Conservation (phyloP, 1,284 basidiomycete genomes). For the Wallemia mellicola region DNA sequence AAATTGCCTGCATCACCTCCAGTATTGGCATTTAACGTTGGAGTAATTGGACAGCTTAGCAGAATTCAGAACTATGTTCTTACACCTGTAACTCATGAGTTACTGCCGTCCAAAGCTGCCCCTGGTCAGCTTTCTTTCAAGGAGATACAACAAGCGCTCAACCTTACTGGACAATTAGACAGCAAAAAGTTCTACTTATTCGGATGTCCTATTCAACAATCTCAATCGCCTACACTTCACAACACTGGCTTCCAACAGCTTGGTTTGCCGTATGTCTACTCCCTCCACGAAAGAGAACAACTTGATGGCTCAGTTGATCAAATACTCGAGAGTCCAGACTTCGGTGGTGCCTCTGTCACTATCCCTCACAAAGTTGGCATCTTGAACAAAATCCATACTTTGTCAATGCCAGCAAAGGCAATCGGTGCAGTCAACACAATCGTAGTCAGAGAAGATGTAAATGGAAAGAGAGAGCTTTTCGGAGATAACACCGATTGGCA, state of each 20-base stretch:
- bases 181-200: slow-evolving; percentile 51
- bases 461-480: slow-evolving; percentile 26
- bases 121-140: slow-evolving; percentile 72
- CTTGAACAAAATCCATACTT: slow-evolving; percentile 39
- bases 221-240: slow-evolving; percentile 74
- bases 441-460: slow-evolving; percentile 23
- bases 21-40: slow-evolving; percentile 84
- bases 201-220: slow-evolving; percentile 61
- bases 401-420: slow-evolving; percentile 44
- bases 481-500: slow-evolving; percentile 89
- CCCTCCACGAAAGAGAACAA: slow-evolving; percentile 37
- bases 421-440: slow-evolving; percentile 88
- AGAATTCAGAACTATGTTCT: slow-evolving; percentile 60
- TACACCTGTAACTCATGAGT: slow-evolving; percentile 64
- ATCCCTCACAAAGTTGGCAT: slow-evolving; percentile 75
- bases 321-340: slow-evolving; percentile 33
- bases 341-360: slow-evolving; percentile 87
- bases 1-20: slow-evolving; percentile 27
- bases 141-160: slow-evolving; percentile 50
- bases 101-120: slow-evolving; percentile 53
- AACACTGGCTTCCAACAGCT: slow-evolving; percentile 58
- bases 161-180: slow-evolving; percentile 49
- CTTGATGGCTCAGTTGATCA: slow-evolving; percentile 35
- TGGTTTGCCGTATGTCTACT: slow-evolving; percentile 54
- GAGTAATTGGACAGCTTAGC: slow-evolving; percentile 57